Evolutionary conservation across 169 alveolate genomes (phyloP), one percentile per base, ranked within the genome.

Genomic region (Plasmodium fragile): DNA sequence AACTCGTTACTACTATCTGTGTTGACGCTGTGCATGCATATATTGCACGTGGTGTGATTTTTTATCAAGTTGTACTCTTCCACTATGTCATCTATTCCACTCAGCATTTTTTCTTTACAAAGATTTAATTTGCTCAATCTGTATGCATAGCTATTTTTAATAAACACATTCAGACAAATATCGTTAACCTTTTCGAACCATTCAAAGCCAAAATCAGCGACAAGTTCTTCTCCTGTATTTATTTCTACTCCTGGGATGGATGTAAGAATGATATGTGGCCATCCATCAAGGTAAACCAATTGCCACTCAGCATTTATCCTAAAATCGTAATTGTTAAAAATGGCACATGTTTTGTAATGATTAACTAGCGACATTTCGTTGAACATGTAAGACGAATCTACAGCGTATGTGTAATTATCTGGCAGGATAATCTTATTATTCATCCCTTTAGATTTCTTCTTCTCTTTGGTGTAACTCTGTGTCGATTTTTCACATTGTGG

Each of bases 251-350:
- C 97, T 53, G 97, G 96, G 39, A 95, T 97, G 10, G 98, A 95
- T 18, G 98, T 97, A 32, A 97, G 95, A 80, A 97, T 95, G 6
- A 97, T 95, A 82, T 97, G 98, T n/a, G 98, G 98, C 98, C 98
- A 97, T 10, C 98, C 98, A 83, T 97, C 98, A 11, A 97, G 75
- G 41, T 96, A 96, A 34, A 97, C 97, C 36, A 96, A 96, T 83
- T 97, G 99, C 99, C 99, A 98, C 82, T 98, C 99, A 28, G 97
- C 95, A 92, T 98, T 98, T 70, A 96, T 95, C 32, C 97, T 87
- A 83, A 97, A 96, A 75, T 93, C 96, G 69, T 95, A 95, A 69
- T 97, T 97, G 30, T 97, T 98, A 79, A 97, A 96, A 55, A 96
- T 92, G 30, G 92, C 85, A 30, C 94, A 70, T 72, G 97, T 90